Evolutionary conservation across 176 grass and related monocot genomes (phyloP).

Genomic region (Lolium multiflorum): DNA sequence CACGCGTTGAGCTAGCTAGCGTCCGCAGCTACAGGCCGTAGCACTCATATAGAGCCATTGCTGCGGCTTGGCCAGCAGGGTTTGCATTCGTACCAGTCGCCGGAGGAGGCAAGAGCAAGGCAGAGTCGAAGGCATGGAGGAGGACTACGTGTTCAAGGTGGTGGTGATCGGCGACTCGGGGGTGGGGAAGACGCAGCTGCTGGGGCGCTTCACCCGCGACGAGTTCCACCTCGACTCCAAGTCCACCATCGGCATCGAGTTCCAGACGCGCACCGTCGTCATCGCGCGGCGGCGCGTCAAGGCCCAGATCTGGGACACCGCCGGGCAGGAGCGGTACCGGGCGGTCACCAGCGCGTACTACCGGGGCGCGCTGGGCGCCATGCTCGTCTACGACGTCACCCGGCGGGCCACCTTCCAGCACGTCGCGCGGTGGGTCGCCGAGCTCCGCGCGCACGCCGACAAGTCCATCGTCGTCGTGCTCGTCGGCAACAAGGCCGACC

Average conservation of each 20-base stretch:
- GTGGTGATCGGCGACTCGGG: slow-evolving; percentile 63
- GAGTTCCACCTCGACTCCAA: slow-evolving; percentile 63
- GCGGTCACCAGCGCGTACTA: slow-evolving; percentile 95
- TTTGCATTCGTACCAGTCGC: not conserved
- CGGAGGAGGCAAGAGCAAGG: no score
- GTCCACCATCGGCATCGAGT: slow-evolving; percentile 61
- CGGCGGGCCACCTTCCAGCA: slow-evolving; percentile 55
- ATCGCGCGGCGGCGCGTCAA: slow-evolving; percentile 46
- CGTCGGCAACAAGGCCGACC: slow-evolving; percentile 90
- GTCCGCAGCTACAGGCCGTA: no score
- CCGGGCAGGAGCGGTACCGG: slow-evolving; percentile 69
- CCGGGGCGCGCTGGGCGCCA: slow-evolving; percentile 79
- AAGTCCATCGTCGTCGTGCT: slow-evolving; percentile 79
- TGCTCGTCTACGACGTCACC: slow-evolving; percentile 94
- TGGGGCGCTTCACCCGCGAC: slow-evolving; percentile 48
- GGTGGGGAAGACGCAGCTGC: slow-evolving; percentile 57
- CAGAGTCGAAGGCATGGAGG: no score
- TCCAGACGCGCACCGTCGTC: slow-evolving; percentile 54
- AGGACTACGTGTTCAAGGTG: slow-evolving; percentile 61
- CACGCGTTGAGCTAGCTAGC: not conserved
- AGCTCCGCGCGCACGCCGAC: slow-evolving; percentile 81
- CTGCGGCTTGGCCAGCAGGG: not conserved
- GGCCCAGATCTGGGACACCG: slow-evolving; percentile 80
- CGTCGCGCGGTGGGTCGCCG: slow-evolving; percentile 67
- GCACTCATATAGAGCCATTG: not conserved